Base-by-base conservation (phyloP, 306 rosid genomes). In the Acacia melanoxylon region DNA sequence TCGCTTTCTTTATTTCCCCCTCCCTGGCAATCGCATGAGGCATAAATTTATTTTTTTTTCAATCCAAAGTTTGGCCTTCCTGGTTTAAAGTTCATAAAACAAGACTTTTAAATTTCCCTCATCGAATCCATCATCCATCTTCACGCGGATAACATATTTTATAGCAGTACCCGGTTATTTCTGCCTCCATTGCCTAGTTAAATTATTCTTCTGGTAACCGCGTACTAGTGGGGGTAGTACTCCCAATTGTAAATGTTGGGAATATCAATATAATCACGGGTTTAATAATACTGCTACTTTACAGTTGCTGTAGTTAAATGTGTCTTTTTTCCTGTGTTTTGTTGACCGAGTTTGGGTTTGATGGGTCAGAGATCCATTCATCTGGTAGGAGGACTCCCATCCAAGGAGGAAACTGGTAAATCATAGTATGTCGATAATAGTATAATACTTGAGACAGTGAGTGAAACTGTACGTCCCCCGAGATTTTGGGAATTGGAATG, bases 21-120 rank as follows among this genome's bases (percentile, higher is more conserved):
- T 58, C 72, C 80, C 84, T 85, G 89, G 80, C 88, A 81, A 80
- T 82, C 89, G 82, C 87, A 80, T 82, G 45, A 48, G 16, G 24
- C 56, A 14, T 15, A 20, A 8, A 25, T 24, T 72, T 24, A 25
- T 25, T 14, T 24, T 58, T 6, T 51, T 74, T 51, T 3, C 14
- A 1, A 62, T 62, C 15, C 2, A n/a, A n/a, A 56, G 62, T 56
- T 20, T 8, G 10, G 25, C 62, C 9, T 20, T 19, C 22, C 24
- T 33, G 37, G 6, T 33, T 33, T 33, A 31, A 31, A 31, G 35
- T 3, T 31, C 4, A 31, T 35, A 35, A 35, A 35, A 35, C 40
- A 35, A 35, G 5, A 35, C 40, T 35, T 35, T 35, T 0, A 56
- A 27, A n/a, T 20, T 56, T 56, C n/a, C 25, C n/a, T 6, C 56